Evolutionary conservation across 768 basidiomycete species (phyloP).

Genomic region (Lentinula boryana): DNA sequence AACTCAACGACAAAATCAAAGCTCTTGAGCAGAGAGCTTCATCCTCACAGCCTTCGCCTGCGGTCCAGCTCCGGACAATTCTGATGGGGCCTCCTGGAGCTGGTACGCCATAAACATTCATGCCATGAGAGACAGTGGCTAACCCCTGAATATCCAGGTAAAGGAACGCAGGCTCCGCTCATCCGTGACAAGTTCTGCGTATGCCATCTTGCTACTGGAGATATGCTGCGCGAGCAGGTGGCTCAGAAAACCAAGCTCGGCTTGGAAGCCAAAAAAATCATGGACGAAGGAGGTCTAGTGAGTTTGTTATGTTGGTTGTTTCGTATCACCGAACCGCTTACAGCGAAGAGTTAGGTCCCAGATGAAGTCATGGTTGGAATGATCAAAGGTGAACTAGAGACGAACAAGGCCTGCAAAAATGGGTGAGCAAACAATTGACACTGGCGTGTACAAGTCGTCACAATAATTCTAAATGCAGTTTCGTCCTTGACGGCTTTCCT

Average conservation of each 20-base stretch:
- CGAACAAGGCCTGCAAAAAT: slow-evolving; percentile 89
- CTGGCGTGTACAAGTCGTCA: neutral
- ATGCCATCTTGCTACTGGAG: slow-evolving; percentile 97
- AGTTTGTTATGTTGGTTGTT: neutral
- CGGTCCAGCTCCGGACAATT: slow-evolving; percentile 81
- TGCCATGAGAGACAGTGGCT: neutral
- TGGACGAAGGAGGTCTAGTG: slow-evolving; percentile 91
- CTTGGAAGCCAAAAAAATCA: slow-evolving; percentile 91
- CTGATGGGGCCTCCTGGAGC: slow-evolving; percentile 96
- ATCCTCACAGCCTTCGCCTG: slow-evolving; percentile 45
- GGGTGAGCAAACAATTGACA: slow-evolving; percentile 56
- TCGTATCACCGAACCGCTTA: neutral
- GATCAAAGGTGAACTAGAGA: slow-evolving; percentile 93
- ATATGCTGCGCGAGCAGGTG: slow-evolving; percentile 97
- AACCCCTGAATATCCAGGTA: slow-evolving; percentile 50
- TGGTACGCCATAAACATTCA: slow-evolving; percentile 45
- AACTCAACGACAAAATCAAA: slow-evolving; percentile 87
- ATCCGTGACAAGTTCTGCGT: slow-evolving; percentile 92
- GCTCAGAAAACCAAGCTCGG: slow-evolving; percentile 82
- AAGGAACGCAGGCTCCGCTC: slow-evolving; percentile 95
- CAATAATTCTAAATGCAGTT: slow-evolving; percentile 40
- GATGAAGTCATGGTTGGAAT: slow-evolving; percentile 98
- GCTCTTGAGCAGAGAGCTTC: slow-evolving; percentile 70
- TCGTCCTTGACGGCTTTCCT: slow-evolving; percentile 99
- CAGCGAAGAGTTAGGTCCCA: slow-evolving; percentile 29